phyloP scores from a whole-genome alignment of 257 asterid species.

The Nicotiana noctiflora region DNA sequence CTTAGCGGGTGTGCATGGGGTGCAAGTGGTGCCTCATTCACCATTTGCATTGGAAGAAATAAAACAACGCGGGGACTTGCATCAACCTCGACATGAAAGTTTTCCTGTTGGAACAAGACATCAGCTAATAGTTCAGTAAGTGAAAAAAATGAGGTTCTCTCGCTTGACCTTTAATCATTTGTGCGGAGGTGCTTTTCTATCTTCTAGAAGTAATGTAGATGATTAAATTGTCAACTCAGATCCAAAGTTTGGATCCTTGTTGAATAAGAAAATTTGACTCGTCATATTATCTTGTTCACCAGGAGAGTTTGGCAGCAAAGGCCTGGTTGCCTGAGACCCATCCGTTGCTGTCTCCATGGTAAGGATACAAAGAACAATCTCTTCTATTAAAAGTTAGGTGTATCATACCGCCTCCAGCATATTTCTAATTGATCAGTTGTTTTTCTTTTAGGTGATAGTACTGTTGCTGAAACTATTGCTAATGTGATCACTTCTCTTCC shows the following conservation, averaged over 20 bases:
- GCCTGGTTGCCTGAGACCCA: slow-evolving; percentile 76
- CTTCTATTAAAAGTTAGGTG: not conserved
- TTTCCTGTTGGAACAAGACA: slow-evolving; percentile 35
- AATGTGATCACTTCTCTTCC: slow-evolving; percentile 92
- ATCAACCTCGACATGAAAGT: slow-evolving; percentile 24
- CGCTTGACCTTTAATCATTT: not conserved
- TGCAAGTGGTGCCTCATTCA: slow-evolving; percentile 64
- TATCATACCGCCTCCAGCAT: not conserved
- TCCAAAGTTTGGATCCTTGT: not conserved
- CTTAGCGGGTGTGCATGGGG: slow-evolving; percentile 64
- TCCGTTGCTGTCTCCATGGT: slow-evolving; percentile 54
- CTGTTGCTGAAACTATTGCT: slow-evolving; percentile 50
- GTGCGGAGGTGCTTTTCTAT: not conserved
- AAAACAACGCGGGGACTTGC: slow-evolving; percentile 43
- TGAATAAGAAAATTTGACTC: slow-evolving; percentile 6
- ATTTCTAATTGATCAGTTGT: slow-evolving; percentile 2
- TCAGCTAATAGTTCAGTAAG: slow-evolving; percentile 49
- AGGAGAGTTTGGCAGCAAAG: slow-evolving; percentile 82
- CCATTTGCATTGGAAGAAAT: slow-evolving; percentile 61
- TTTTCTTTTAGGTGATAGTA: slow-evolving; percentile 53
- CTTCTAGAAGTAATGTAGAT: not conserved
- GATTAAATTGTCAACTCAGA: not conserved
- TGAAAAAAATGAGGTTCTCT: slow-evolving; percentile 8
- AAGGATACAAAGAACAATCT: not conserved
- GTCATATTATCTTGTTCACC: slow-evolving; percentile 14